These are phyloP conservation scores for Bruguiera sexangula DNA, from an alignment of 345 rosid genomes.

Conservation along the genomic window DNA sequence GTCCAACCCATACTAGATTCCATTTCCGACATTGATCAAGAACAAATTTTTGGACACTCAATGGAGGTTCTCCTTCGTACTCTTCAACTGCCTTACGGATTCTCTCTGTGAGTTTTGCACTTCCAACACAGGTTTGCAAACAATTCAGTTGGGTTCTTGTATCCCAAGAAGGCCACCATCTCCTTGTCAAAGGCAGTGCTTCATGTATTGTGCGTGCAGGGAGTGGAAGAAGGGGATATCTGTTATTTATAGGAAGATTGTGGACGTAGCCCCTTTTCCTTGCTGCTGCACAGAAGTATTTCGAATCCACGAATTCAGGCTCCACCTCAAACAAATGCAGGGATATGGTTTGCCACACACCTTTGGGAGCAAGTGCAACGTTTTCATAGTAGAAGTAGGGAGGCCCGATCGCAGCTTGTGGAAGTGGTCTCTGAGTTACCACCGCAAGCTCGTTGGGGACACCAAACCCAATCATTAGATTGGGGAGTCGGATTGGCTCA, in stretches of 20 bases:
- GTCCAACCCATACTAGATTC: conserved; percentile 96
- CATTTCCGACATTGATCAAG: conserved; percentile 71
- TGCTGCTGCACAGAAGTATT: conserved; percentile 77
- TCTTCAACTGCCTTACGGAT: conserved; percentile 59
- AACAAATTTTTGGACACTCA: conserved; percentile 44
- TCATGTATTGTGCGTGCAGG: conserved; percentile 64
- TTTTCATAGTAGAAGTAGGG: conserved; percentile 90
- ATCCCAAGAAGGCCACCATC: conserved; percentile 97
- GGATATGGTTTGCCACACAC: conserved; percentile 87
- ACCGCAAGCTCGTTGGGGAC: conserved; percentile 44
- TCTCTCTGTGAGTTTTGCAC: conserved; percentile 72
- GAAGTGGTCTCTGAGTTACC: conserved; percentile 43
- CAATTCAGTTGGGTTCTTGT: conserved; percentile 72
- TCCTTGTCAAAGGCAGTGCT: conserved; percentile 66
- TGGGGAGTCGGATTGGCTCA: conserved; percentile 62
- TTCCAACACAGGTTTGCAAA: conserved; percentile 58
- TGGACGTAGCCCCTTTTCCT: conserved; percentile 89
- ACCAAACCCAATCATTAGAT: conserved; percentile 93
- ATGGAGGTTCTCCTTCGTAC: conserved; percentile 53
- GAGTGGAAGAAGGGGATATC: conserved; percentile 68
- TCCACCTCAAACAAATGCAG: conserved; percentile 58
- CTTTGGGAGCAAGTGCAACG: conserved; percentile 88
- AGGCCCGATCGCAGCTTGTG: conserved; percentile 58
- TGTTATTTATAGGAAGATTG: conserved; percentile 62
- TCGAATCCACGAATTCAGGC: conserved; percentile 88